A percentile compares a stretch with the other conserved stretches of the same genome.
phyloP scores from a whole-genome alignment of 768 basidiomycete species.

The Termitomyces sp. region DNA sequence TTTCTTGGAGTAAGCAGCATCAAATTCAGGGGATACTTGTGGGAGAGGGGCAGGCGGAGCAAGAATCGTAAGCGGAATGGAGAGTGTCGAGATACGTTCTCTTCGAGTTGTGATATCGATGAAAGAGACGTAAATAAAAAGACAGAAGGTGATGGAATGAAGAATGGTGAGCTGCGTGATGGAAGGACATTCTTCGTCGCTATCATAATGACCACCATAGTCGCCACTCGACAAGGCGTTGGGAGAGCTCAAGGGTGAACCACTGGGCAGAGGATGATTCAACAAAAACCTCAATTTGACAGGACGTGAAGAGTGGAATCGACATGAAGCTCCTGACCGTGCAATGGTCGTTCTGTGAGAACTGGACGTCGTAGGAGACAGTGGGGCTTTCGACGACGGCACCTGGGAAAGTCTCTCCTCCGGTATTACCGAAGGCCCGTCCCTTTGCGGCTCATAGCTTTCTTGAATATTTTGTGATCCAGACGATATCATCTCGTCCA shows the following conservation, averaged over 20 bases:
- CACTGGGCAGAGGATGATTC: constrained; percentile 53
- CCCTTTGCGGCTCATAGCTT: constrained; percentile 13
- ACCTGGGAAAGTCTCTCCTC: constrained; percentile 26
- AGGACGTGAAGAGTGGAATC: constrained; percentile 75
- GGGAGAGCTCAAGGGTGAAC: constrained; percentile 46
- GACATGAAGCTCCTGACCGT: constrained; percentile 87
- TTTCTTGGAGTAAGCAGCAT: constrained; percentile 82
- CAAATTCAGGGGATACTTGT: constrained; percentile 68
- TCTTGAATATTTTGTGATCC: constrained; percentile 7
- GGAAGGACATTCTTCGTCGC: constrained; percentile 64
- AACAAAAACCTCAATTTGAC: constrained; percentile 80
- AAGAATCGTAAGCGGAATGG: constrained; percentile 69
- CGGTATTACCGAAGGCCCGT: constrained; percentile 28
- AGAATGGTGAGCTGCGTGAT: constrained; percentile 81
- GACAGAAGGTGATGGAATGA: constrained; percentile 76
- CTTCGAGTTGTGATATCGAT: constrained; percentile 66
- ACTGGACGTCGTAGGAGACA: constrained; percentile 18
- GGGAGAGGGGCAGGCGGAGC: constrained; percentile 78
- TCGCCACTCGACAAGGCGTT: constrained; percentile 39
- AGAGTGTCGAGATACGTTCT: constrained; percentile 60
- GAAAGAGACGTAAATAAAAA: constrained; percentile 75
- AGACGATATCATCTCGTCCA: constrained; percentile 23
- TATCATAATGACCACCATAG: constrained; percentile 45
- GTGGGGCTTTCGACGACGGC: constrained; percentile 40
- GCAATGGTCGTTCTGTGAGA: constrained; percentile 53